phyloP scores from a whole-genome alignment of 2,329 filamentous ascomycete species.

The Fusarium musae region DNA sequence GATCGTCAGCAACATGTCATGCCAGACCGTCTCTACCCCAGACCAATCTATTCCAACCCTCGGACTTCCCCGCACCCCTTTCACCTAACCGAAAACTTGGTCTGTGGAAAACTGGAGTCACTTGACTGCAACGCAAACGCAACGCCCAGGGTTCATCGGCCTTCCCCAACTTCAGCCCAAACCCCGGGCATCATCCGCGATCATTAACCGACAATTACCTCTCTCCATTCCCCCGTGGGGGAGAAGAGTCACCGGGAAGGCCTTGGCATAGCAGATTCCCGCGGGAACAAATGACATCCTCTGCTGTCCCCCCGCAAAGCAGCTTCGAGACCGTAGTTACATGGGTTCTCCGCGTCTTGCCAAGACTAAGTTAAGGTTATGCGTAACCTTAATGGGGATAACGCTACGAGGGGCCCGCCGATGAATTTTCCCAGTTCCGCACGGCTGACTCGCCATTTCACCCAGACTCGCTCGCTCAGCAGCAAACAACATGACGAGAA shows the following conservation, averaged over 20 bases:
- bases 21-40: not conserved
- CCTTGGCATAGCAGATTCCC: not conserved
- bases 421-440: not conserved
- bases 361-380: not conserved
- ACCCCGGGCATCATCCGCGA: not conserved
- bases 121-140: not conserved
- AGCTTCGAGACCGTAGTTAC: not conserved
- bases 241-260: not conserved
- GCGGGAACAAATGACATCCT: not conserved
- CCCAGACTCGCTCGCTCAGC: too few relatives aligned
- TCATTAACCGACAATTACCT: not conserved
- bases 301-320: not conserved
- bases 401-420: not conserved
- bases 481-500: not conserved
- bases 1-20: not conserved
- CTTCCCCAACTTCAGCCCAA: not conserved
- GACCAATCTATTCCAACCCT: not conserved
- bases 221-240: not conserved
- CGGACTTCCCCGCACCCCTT: not conserved
- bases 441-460: not conserved
- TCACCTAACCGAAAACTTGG: not conserved
- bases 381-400: conserved; percentile 1
- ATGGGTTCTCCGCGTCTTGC: conserved; percentile 5
- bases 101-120: not conserved
- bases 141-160: not conserved